Evolutionary conservation across 1,139 yeast genomes (phyloP).

Genomic region (Geotrichum reessii): DNA sequence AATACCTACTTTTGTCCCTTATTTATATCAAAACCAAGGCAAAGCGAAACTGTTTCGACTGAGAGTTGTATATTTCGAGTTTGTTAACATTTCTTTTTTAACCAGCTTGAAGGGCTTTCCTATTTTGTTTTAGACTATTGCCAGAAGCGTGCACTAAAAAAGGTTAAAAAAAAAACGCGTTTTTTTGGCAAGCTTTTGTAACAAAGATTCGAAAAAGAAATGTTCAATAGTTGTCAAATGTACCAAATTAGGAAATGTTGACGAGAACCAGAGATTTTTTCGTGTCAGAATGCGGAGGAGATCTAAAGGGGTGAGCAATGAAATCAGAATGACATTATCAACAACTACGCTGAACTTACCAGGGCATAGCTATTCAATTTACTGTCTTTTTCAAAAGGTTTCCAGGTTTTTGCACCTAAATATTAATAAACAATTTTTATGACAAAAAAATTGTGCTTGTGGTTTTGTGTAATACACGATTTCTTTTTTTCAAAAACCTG

Average conservation of each 20-base stretch:
- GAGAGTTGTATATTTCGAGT: background rate
- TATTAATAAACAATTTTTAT: too few relatives aligned
- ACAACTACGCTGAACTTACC: background rate
- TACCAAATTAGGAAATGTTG: background rate
- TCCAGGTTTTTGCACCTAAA: too few relatives aligned
- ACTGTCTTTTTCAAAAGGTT: too few relatives aligned
- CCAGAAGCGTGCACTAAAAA: background rate
- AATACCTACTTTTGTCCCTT: background rate
- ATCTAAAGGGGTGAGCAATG: background rate
- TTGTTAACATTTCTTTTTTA: too few relatives aligned
- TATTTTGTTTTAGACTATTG: background rate
- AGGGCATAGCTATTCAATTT: background rate
- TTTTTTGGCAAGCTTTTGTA: background rate
- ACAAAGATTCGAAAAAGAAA: background rate
- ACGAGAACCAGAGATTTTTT: background rate
- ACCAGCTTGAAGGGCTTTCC: background rate
- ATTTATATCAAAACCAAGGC: background rate
- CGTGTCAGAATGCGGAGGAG: background rate
- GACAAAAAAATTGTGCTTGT: too few relatives aligned
- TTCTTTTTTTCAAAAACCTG: too few relatives aligned
- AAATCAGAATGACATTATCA: background rate
- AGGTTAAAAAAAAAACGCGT: background rate
- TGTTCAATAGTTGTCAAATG: background rate
- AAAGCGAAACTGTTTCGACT: background rate
- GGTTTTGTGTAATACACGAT: background rate